These are phyloP conservation scores for Venustampulla echinocandica DNA, from an alignment of 495 filamentous ascomycete genomes.

Conservation along the genomic window DNA sequence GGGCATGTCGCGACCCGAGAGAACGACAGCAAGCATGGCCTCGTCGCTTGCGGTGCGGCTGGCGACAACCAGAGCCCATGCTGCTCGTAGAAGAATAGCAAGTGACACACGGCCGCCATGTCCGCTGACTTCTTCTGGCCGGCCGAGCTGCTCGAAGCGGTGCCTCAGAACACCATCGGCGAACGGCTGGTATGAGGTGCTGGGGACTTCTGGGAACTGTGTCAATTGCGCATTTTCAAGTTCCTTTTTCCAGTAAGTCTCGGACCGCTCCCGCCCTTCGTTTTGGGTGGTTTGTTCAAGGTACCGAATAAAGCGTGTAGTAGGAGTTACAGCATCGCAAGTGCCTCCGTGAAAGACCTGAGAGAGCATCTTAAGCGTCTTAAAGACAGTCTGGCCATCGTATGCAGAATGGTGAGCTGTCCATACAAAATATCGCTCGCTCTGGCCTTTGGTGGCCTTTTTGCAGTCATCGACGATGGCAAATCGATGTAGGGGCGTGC, in stretches of 20 bases:
- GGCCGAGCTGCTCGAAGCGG: no score
- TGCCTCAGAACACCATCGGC: background rate
- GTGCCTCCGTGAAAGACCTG: background rate
- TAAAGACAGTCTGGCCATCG: constrained; percentile 4
- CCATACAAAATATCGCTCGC: background rate
- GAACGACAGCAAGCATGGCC: background rate
- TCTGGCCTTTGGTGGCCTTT: no score
- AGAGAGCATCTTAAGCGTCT: background rate
- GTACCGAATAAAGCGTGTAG: background rate
- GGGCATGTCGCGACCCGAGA: background rate
- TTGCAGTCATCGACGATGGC: background rate
- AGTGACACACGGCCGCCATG: no score
- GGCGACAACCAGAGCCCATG: background rate
- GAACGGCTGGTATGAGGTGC: background rate
- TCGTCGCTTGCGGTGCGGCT: background rate
- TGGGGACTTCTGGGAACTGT: background rate
- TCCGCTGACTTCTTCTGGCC: no score
- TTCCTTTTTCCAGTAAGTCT: background rate
- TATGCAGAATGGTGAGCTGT: constrained; percentile 5
- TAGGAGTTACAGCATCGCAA: background rate
- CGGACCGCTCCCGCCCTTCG: background rate
- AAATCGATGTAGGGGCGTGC: background rate
- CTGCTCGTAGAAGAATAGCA: background rate
- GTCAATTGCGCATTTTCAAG: background rate
- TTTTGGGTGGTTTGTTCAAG: background rate